A percentile compares a stretch with the other conserved stretches of the same genome.
These are phyloP conservation scores for Boletus coccyginus DNA, from an alignment of 768 basidiomycete species.

Conservation along the genomic window DNA sequence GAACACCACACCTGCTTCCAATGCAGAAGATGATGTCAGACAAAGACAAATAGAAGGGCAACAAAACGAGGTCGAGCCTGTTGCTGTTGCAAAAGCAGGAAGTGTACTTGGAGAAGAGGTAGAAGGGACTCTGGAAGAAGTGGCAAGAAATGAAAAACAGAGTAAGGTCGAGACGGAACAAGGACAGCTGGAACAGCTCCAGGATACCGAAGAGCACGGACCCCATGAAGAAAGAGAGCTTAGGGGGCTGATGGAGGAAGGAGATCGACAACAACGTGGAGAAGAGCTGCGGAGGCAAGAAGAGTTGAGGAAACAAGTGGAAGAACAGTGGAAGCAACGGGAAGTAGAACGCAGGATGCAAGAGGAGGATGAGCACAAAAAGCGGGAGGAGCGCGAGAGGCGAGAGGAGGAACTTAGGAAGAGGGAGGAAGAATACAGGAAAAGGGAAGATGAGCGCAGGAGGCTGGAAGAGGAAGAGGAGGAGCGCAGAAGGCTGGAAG, in stretches of 20 bases:
- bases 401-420: conserved; percentile 39
- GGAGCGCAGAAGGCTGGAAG: conserved; percentile 1
- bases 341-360: neutral
- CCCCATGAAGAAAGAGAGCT: neutral
- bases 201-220: neutral
- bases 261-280: neutral
- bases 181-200: neutral
- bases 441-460: conserved; percentile 33
- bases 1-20: neutral
- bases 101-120: neutral
- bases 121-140: neutral
- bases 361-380: neutral
- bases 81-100: neutral
- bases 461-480: conserved; percentile 14
- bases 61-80: neutral
- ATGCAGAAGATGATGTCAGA: conserved; percentile 34
- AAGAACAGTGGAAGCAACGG: neutral
- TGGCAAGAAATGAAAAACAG: conserved; percentile 15
- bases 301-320: neutral
- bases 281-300: conserved; percentile 5
- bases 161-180: conserved; percentile 8
- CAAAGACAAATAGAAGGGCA: conserved; percentile 43
- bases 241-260: neutral
- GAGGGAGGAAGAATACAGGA: conserved; percentile 43
- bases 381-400: conserved; percentile 21